A percentile compares a stretch with the other conserved stretches of the same genome.
Conservation (phyloP, 345 rosid species). For the Heritiera littoralis region DNA sequence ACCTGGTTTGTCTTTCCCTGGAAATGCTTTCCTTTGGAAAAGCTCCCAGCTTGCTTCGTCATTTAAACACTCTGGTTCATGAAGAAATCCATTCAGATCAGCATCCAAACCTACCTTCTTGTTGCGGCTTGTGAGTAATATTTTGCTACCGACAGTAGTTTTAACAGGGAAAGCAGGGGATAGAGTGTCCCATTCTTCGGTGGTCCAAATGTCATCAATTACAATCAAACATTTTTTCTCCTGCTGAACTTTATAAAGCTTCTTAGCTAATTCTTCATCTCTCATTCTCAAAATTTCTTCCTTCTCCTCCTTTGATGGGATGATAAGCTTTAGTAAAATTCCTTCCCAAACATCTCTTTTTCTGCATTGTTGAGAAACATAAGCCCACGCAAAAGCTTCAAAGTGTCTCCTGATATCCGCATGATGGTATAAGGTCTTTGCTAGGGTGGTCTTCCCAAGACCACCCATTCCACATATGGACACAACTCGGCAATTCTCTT, state of each 20-base stretch:
- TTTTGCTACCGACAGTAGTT: constrained; percentile 35
- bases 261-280: constrained; percentile 40
- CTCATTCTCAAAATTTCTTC: constrained; percentile 35
- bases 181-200: constrained; percentile 37
- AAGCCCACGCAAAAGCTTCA: constrained; percentile 47
- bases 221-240: constrained; percentile 43
- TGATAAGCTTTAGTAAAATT: constrained; percentile 35
- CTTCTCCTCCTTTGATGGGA: constrained; percentile 24
- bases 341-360: constrained; percentile 35
- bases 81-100: constrained; percentile 28
- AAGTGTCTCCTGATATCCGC: constrained; percentile 31
- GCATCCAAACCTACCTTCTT: constrained; percentile 32
- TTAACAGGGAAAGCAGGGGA: constrained; percentile 35
- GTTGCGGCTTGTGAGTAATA: constrained; percentile 49
- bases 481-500: constrained; percentile 22
- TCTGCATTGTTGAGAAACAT: constrained; percentile 42
- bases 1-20: constrained; percentile 30
- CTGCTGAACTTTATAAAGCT: constrained; percentile 30
- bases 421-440: constrained; percentile 39
- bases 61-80: constrained; percentile 31
- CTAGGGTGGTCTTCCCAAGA: constrained; percentile 51
- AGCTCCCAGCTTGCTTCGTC: constrained; percentile 51
- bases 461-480: constrained; percentile 56
- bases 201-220: constrained; percentile 50
- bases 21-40: constrained; percentile 39